phyloP scores from a whole-genome alignment of 805 yeast genomes.

The Zygotorulaspora chibaensis region DNA sequence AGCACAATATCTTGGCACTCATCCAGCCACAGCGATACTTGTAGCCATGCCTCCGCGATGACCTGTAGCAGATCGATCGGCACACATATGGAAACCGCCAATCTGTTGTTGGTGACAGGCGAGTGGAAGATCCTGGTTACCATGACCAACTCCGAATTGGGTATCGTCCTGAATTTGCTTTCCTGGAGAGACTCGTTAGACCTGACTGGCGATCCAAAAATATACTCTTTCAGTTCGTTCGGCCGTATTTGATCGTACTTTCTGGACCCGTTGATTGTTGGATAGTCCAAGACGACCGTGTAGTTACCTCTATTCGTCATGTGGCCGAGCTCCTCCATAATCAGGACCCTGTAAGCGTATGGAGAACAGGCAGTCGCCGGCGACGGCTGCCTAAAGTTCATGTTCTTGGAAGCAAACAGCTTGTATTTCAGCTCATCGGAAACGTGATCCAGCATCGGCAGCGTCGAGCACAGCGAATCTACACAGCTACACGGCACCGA shows the following conservation, averaged over 20 bases:
- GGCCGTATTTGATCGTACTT: slow-evolving; percentile 29
- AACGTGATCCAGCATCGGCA: slow-evolving; percentile 25
- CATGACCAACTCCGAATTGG: slow-evolving; percentile 32
- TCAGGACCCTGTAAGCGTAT: slow-evolving; percentile 32
- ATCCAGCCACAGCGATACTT: slow-evolving; percentile 29
- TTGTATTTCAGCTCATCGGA: slow-evolving; percentile 29
- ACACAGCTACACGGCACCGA: not conserved
- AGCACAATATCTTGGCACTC: slow-evolving; percentile 27
- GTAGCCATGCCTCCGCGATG: slow-evolving; percentile 35
- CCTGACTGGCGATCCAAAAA: slow-evolving; percentile 40
- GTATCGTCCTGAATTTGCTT: slow-evolving; percentile 30
- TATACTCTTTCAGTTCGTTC: slow-evolving; percentile 36
- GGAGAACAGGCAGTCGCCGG: slow-evolving; percentile 2
- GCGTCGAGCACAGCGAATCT: slow-evolving; percentile 3
- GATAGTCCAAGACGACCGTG: slow-evolving; percentile 33
- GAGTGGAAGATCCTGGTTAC: slow-evolving; percentile 34
- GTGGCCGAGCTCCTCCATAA: slow-evolving; percentile 39
- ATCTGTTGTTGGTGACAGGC: slow-evolving; percentile 20
- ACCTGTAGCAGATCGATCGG: slow-evolving; percentile 26
- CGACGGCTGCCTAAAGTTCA: slow-evolving; percentile 14
- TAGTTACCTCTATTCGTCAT: slow-evolving; percentile 36
- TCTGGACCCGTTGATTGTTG: slow-evolving; percentile 20
- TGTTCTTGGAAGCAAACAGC: slow-evolving; percentile 25
- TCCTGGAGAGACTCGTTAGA: slow-evolving; percentile 26
- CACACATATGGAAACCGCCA: slow-evolving; percentile 36